Percentiles rank a stretch among this genome's conserved stretches.
Conservation (phyloP, 2,329 filamentous ascomycete genomes). For the Xylariaceae sp. region DNA sequence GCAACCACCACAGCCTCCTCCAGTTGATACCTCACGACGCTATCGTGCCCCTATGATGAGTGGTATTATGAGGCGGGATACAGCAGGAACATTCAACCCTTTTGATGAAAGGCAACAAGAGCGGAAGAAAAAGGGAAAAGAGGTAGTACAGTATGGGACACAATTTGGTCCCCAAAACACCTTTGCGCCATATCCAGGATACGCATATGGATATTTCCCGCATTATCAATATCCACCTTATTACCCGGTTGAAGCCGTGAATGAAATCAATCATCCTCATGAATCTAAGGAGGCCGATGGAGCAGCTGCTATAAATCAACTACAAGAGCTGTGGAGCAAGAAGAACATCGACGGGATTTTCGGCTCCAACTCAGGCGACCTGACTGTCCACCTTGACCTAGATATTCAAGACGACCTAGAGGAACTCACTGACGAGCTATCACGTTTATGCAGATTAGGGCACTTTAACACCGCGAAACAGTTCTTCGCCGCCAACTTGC, state of each 20-base stretch:
- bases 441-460: conserved; percentile 31
- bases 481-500: conserved; percentile 27
- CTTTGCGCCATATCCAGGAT: conserved; percentile 8
- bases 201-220: not conserved
- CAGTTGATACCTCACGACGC: conserved; percentile 1
- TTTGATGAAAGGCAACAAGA: conserved; percentile 16
- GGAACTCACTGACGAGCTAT: conserved; percentile 30
- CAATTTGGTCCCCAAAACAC: not conserved
- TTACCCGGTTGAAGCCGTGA: not conserved
- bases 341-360: conserved; percentile 16
- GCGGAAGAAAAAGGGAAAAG: conserved; percentile 20
- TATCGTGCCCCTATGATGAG: not conserved
- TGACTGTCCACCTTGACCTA: conserved; percentile 29
- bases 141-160: conserved; percentile 11
- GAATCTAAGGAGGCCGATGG: not conserved
- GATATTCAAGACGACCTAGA: conserved; percentile 31
- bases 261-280: too few species aligned
- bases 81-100: conserved; percentile 5
- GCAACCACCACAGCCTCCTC: conserved; percentile 7
- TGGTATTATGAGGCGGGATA: not conserved
- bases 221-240: not conserved
- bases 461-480: conserved; percentile 26
- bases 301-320: not conserved
- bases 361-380: conserved; percentile 19
- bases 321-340: not conserved